Evolutionary conservation across 2,329 filamentous ascomycete genomes (phyloP).

Genomic region (Ciborinia camelliae): DNA sequence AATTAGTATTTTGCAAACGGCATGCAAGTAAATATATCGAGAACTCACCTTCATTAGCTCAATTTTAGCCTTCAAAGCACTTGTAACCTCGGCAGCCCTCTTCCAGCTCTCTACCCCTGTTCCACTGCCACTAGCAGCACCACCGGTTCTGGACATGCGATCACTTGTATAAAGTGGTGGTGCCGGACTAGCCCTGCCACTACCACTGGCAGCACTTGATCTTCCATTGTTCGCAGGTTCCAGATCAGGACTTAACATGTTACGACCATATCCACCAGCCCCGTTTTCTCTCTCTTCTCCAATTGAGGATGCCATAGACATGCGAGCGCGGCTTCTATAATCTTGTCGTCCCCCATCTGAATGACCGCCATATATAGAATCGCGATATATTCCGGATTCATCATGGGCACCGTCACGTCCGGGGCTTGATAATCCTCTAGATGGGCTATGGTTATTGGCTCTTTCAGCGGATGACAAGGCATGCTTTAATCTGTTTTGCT

Average conservation of each 20-base stretch:
- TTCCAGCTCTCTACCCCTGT: conserved; percentile 90
- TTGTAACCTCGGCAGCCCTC: conserved; percentile 93
- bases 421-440: conserved; percentile 37
- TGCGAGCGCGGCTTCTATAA: conserved; percentile 34
- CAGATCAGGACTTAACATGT: conserved; percentile 36
- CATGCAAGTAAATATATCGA: not conserved
- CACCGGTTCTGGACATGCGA: conserved; percentile 27
- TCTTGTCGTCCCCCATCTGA: conserved; percentile 29
- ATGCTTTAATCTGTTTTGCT: conserved; percentile 90
- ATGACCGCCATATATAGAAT: conserved; percentile 39
- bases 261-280: conserved; percentile 37
- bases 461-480: conserved; percentile 66
- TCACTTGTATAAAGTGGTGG: conserved; percentile 26
- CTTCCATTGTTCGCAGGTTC: conserved; percentile 33
- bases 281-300: conserved; percentile 78
- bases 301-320: conserved; percentile 61
- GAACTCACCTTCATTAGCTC: conserved; percentile 86
- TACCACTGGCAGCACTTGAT: conserved; percentile 35
- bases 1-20: conserved; percentile 15
- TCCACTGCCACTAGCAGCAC: conserved; percentile 38
- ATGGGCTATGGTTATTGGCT: conserved; percentile 39
- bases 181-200: conserved; percentile 36
- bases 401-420: conserved; percentile 51
- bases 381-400: conserved; percentile 58
- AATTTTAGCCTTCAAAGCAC: conserved; percentile 93